Evolutionary conservation across 441 rosid species (phyloP), one percentile per base, ranked within the genome.

Genomic region (Arabidopsis hybrid): DNA sequence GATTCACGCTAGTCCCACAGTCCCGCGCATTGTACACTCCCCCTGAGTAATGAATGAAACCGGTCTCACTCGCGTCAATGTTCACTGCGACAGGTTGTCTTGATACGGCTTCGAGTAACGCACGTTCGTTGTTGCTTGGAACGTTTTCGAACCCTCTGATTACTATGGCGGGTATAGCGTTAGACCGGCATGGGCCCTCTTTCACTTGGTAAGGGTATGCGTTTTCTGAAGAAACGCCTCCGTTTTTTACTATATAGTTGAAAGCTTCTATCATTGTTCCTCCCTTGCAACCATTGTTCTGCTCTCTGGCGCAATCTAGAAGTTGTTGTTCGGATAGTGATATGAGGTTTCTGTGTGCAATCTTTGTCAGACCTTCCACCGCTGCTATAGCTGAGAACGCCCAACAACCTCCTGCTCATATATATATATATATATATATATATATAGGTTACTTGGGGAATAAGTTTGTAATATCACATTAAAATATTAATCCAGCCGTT

Each of bases 371-470:
- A 47, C 82, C 82, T 78, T 85, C 84, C n/a, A 81, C 75, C 6
- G 84, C 85, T 72, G 88, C 88, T 31, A 81, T 75, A 1, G 81
- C 70, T 13, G 88, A 75, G 60, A 85, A 85, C 58, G 86, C 86
- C 86, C 86, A 83, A 31, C 85, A 85, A 71, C 81, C 62, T 11
- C 85, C 88, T 83, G 53, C 13, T 10, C 31, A 60, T n/a, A n/a
- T n/a, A n/a, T n/a, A n/a, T n/a, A n/a, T n/a, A n/a, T n/a, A n/a
- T n/a, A n/a, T n/a, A n/a, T 34, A 61, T 52, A 21, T 12, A 16
- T 60, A 40, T 26, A 11, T 31, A 10, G 64, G 14, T 38, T 38
- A 59, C 21, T 21, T 21, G 26, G 26, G 26, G 26, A 21, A 21
- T 21, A 21, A 21, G 26, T 21, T 21, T 21, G 26, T 21, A 21